Evolutionary conservation across 140 eudicot genomes (phyloP), one percentile per base, ranked within the genome.

Genomic region (Senecio squalidus): DNA sequence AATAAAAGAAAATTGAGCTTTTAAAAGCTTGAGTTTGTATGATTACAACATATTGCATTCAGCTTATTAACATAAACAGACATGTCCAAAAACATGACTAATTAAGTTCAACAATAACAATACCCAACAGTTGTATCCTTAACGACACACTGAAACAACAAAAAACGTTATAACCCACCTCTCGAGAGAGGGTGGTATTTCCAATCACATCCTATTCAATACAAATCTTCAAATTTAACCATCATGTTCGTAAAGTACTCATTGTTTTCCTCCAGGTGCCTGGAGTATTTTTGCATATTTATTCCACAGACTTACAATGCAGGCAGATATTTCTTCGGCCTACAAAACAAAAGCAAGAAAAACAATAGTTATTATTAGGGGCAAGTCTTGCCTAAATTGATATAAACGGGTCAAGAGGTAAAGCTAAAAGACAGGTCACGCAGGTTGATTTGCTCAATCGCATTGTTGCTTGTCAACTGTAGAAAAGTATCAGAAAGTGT

Each of bases 281-380:
- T 28, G 20, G 59, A 56, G 68, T 67, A 55, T 58, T 61, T 62
- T 74, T 67, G 69, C 76, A 67, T 67, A 51, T 51, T 73, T 73
- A 72, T 73, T 78, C 76, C 72, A n/a, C n/a, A 55, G 15, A 52
- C 21, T 20, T 49, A 41, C 60, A 47, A 23, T n/a, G n/a, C n/a
- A n/a, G 30, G 40, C 41, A 43, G 23, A 29, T 29, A 21, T 27
- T 9, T 47, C 21, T 15, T 11, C 41, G 13, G 24, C 51, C 71
- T 54, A 44, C 40, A 71, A 25, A 70, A 71, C n/a, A n/a, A 33
- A 70, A n/a, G 23, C 9, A 41, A 30, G 47, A 18, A 3, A 28
- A 30, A 18, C 16, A 44, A 11, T 36, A 51, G n/a, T n/a, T n/a
- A n/a, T n/a, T n/a, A n/a, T n/a, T n/a, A n/a, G n/a, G n/a, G n/a